Conservation (phyloP, 2,329 filamentous ascomycete species). For the Bipolaris cookei region DNA sequence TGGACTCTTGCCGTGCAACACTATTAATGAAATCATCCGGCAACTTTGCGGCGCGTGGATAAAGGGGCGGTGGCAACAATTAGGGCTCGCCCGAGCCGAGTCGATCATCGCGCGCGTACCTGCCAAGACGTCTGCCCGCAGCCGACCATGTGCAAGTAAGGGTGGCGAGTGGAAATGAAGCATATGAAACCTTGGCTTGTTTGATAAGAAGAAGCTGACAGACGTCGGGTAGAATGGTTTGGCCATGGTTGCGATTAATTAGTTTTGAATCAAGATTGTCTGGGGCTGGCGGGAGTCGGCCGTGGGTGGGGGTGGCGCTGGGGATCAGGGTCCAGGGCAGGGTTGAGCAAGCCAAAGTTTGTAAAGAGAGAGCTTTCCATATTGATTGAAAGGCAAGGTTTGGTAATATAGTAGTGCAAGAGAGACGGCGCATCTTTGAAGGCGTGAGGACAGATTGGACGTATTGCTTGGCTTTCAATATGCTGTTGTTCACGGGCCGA, state of each 20-base stretch:
- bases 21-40: background rate
- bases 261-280: background rate
- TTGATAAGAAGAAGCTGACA: background rate
- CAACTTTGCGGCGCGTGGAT: background rate
- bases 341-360: background rate
- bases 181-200: constrained; percentile 1
- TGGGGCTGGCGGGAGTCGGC: background rate
- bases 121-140: constrained; percentile 18
- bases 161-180: background rate
- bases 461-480: background rate
- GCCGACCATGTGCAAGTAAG: background rate
- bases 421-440: background rate
- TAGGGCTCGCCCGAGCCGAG: constrained; percentile 4
- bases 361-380: background rate
- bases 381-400: background rate
- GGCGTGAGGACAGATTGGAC: background rate
- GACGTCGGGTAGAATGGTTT: background rate
- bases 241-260: background rate
- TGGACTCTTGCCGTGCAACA: background rate
- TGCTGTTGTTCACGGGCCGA: background rate
- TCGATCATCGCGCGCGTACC: constrained; percentile 16
- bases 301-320: background rate
- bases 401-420: background rate
- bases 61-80: constrained; percentile 11
- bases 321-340: background rate